Evolutionary conservation across 192 early-diverging fungal genomes (phyloP), one percentile per base, ranked within the genome.

Genomic region (Backusella liffmaniae): DNA sequence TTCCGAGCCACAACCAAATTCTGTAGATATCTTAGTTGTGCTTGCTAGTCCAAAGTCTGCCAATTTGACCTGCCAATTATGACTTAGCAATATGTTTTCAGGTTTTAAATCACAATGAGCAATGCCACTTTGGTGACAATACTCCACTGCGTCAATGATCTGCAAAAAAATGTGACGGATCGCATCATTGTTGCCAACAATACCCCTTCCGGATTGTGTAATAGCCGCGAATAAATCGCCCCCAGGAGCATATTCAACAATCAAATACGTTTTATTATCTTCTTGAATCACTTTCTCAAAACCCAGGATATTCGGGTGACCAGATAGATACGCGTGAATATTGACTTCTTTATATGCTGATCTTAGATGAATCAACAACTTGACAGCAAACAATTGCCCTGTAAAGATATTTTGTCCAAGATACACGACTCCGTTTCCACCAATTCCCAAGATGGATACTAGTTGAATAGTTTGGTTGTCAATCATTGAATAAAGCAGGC

Each of bases 221-320:
- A 99, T 98, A 39, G 91, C 91, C 44, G 96, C 94, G 82, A 99
- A 99, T 49, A 99, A 83, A 86, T 99, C 97, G 36, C 97, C 96
- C 44, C 94, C 96, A 13, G 87, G 84, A 12, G 94, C 95, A 74
- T 88, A 90, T 85, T 94, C 93, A 70, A 94, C 85, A 41, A 92
- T 84, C 67, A 94, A 83, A 72, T 91, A 88, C 36, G 90, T 77
- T 73, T 82, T 84, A 68, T 89, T 89, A 59, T 83, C 68, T 15
- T 89, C 88, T 41, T 92, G 90, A 72, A 94, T 82, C 56, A 90
- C 83, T 59, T 85, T 87, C 79, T 91, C 88, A 68, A 94, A 78
- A 23, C 84, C 87, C 21, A 90, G 85, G 32, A 94, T 89, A 73
- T 91, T 89, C 26, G 87, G 87, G 74, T 93, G 92, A 7, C 85